These are phyloP conservation scores for Mycosphaerella sp. DNA, from an alignment of 2,329 filamentous ascomycete species.

Conservation along the genomic window DNA sequence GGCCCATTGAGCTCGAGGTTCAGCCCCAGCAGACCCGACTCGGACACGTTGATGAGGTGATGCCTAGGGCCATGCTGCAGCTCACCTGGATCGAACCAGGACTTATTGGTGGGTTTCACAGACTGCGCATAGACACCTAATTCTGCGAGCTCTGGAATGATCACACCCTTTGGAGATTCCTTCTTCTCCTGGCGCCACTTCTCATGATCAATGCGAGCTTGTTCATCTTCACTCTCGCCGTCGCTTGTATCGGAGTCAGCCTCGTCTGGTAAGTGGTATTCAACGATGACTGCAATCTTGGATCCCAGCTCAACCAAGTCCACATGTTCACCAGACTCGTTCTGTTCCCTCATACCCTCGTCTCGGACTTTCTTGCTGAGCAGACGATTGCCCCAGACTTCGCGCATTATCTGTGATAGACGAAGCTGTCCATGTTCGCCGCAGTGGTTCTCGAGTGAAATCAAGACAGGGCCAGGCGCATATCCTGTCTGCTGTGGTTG, in stretches of 20 bases:
- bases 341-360: slow-evolving; percentile 52
- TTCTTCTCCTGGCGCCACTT: slow-evolving; percentile 53
- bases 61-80: slow-evolving; percentile 52
- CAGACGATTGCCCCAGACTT: slow-evolving; percentile 56
- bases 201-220: slow-evolving; percentile 43
- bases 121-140: slow-evolving; percentile 65
- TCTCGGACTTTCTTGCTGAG: slow-evolving; percentile 53
- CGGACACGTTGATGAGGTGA: slow-evolving; percentile 64
- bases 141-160: slow-evolving; percentile 59
- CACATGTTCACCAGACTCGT: slow-evolving; percentile 50
- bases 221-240: slow-evolving; percentile 31
- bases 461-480: slow-evolving; percentile 52
- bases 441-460: slow-evolving; percentile 66
- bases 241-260: slow-evolving; percentile 38
- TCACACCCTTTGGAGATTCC: slow-evolving; percentile 41
- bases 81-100: slow-evolving; percentile 52
- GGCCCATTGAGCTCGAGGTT: slow-evolving; percentile 30
- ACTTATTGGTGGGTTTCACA: slow-evolving; percentile 60
- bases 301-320: slow-evolving; percentile 54
- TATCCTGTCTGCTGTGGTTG: slow-evolving; percentile 40
- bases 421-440: slow-evolving; percentile 50
- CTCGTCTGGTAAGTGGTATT: slow-evolving; percentile 57
- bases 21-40: slow-evolving; percentile 55
- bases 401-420: slow-evolving; percentile 60
- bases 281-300: slow-evolving; percentile 62